Evolutionary conservation across 2,329 filamentous ascomycete genomes (phyloP), one percentile per base, ranked within the genome.

Genomic region (Cladophialophora bantiana): DNA sequence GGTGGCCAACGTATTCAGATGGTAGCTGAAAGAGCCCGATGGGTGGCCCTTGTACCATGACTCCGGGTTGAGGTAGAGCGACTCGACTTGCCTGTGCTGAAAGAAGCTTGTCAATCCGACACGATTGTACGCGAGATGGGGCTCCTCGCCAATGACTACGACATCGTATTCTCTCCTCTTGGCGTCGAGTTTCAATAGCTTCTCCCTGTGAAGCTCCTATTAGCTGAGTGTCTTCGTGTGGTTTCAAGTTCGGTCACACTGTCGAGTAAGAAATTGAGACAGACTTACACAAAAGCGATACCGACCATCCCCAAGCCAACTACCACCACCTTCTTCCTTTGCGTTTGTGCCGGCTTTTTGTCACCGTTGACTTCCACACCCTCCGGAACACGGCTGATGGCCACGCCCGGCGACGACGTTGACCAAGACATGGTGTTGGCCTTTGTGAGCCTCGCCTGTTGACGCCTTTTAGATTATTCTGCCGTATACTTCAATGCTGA

Each of bases 291-390:
- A 77, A 96, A 94, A 50, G 91, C 89, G 72, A 95, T 90, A 45
- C 90, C 92, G 53, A 97, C 93, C 94, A 97, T 97, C 2, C 93
- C 93, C 79, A 97, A 79, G 9, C 93, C 93, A 45, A 96, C 92
- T 42, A 96, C 88, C 1, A 96, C 92, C 40, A 96, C 80, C 75
- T 85, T 88, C 77, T 91, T 92, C 68, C 87, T 81, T 67, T 80
- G 59, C 70, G 38, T 70, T 70, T 60, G 64, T 32, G 59, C 53
- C 18, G 69, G 55, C 38, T 66, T 59, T 35, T 56, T 65, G 35
- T 65, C 56, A 15, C 66, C 67, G 42, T 68, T 65, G 38, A 70
- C 62, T 35, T 72, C 71, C 20, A 68, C 68, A 57, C 70, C 69
- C n/a, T 74, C 61, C 7, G 73, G 70, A 4, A 66, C 54, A 9